Conservation (phyloP, 2,329 filamentous ascomycete species). For the Coleophoma eucalyptorum region DNA sequence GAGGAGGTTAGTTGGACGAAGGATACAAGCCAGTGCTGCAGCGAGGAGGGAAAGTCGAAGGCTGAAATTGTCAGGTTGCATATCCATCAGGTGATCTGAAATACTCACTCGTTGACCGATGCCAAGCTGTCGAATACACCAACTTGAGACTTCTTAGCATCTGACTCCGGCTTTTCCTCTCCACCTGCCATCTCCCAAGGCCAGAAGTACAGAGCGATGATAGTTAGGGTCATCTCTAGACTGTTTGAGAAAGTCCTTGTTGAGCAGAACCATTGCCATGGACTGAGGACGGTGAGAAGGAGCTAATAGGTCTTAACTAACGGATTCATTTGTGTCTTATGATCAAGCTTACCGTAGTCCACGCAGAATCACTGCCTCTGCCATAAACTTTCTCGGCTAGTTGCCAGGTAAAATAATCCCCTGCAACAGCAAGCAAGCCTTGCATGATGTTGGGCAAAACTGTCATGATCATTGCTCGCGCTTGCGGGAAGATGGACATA, state of each 20-base stretch:
- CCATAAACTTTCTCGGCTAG: constrained; percentile 74
- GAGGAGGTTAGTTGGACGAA: constrained; percentile 85
- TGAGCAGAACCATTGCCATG: constrained; percentile 97
- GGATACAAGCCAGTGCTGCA: constrained; percentile 76
- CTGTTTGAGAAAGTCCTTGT: constrained; percentile 93
- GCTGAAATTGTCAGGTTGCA: constrained; percentile 29
- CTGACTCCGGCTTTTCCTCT: constrained; percentile 28
- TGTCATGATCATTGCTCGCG: constrained; percentile 64
- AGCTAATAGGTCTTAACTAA: constrained; percentile 44
- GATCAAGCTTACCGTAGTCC: constrained; percentile 56
- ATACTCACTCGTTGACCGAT: constrained; percentile 28
- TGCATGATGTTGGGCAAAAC: constrained; percentile 73
- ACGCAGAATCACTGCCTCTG: constrained; percentile 55
- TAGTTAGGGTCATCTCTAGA: constrained; percentile 83
- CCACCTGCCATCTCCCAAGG: constrained; percentile 70
- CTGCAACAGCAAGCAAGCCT: constrained; percentile 69
- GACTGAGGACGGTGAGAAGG: constrained; percentile 67
- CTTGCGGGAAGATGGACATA: constrained; percentile 47
- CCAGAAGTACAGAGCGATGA: constrained; percentile 76
- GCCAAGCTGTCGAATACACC: constrained; percentile 18
- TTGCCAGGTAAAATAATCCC: constrained; percentile 87
- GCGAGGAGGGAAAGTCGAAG: constrained; percentile 64
- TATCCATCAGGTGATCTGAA: not conserved
- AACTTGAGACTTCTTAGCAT: constrained; percentile 7
- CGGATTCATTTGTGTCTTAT: constrained; percentile 27